phyloP scores from a whole-genome alignment of 2,329 filamentous ascomycete genomes.

The Pseudogymnoascus sp. region DNA sequence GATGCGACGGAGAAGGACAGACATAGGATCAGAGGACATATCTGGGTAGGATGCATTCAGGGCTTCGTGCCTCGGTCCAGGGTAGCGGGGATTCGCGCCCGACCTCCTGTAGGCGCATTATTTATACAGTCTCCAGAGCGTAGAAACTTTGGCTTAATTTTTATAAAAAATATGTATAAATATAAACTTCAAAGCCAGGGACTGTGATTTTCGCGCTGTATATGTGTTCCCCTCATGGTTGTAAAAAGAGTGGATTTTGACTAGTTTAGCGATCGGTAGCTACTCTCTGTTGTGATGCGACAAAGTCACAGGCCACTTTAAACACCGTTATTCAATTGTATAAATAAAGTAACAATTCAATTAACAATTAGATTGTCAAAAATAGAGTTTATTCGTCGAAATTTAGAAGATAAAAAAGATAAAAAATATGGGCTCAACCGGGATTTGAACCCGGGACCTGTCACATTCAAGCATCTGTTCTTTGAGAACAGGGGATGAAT shows the following conservation, averaged over 20 bases:
- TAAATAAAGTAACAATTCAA: neutral
- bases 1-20: neutral
- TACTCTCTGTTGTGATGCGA: neutral
- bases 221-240: neutral
- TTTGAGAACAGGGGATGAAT: constrained; percentile 20
- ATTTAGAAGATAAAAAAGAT: neutral
- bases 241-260: neutral
- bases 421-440: constrained; percentile 25
- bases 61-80: neutral
- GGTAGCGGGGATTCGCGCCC: neutral
- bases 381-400: neutral
- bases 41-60: neutral
- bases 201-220: neutral
- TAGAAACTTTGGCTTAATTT: neutral
- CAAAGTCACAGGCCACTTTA: neutral
- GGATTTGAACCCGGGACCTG: constrained; percentile 34
- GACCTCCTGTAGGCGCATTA: neutral
- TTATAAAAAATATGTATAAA: neutral
- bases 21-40: neutral
- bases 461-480: constrained; percentile 26
- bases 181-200: neutral
- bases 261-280: neutral
- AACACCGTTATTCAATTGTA: neutral
- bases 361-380: neutral
- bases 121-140: neutral